Percentiles rank a stretch among this genome's conserved stretches.
Evolutionary conservation across 495 filamentous ascomycete genomes (phyloP).

Genomic region (Apodospora peruviana): DNA sequence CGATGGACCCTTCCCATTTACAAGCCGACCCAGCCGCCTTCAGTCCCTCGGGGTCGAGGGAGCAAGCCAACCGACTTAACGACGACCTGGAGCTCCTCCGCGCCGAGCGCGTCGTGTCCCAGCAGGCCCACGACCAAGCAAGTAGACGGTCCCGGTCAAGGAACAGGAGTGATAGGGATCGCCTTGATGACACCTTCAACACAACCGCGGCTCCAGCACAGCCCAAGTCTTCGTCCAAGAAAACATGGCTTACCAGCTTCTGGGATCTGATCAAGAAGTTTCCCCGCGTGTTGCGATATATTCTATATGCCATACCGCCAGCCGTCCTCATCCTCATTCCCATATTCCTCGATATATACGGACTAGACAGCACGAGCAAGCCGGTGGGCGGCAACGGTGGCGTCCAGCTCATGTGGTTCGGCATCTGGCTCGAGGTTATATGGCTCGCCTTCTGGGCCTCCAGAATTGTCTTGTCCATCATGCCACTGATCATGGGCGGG

Average conservation of each 20-base stretch:
- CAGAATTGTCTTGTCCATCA: conserved; percentile 65
- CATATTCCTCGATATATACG: conserved; percentile 66
- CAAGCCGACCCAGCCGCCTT: conserved; percentile 8
- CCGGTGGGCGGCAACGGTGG: conserved; percentile 63
- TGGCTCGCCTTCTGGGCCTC: conserved; percentile 90
- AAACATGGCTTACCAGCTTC: conserved; percentile 52
- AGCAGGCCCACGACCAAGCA: conserved; percentile 39
- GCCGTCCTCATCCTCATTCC: conserved; percentile 73
- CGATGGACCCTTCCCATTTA: conserved; percentile 13
- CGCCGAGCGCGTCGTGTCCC: conserved; percentile 68
- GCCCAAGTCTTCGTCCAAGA: conserved; percentile 53
- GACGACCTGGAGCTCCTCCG: conserved; percentile 83
- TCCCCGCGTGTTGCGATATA: conserved; percentile 74
- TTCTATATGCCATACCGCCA: conserved; percentile 79
- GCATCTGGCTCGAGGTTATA: conserved; percentile 88
- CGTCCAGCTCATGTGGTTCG: conserved; percentile 81
- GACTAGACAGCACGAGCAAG: conserved; percentile 39
- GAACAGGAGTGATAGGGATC: conserved; percentile 34
- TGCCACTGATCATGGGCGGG: conserved; percentile 62
- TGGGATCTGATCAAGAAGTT: conserved; percentile 58
- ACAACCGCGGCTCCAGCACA: conserved; percentile 43
- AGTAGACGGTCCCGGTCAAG: conserved; percentile 27
- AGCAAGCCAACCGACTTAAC: conserved; percentile 66
- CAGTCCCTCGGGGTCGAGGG: conserved; percentile 31
- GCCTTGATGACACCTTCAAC: conserved; percentile 78